Conservation (phyloP, 1,284 basidiomycete species). For the Pholiota adiposa region DNA sequence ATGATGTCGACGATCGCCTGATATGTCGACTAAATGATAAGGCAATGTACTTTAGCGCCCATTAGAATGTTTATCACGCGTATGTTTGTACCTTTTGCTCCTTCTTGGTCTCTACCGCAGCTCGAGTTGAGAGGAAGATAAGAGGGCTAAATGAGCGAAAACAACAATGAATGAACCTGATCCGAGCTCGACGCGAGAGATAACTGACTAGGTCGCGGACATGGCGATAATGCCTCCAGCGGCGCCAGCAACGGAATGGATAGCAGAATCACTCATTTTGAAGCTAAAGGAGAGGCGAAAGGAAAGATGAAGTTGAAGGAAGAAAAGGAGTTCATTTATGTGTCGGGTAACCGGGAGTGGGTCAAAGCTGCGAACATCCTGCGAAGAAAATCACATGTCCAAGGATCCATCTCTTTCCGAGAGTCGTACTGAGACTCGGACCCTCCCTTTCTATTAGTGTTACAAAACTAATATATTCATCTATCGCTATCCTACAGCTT, state of each 20-base stretch:
- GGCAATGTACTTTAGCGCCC: background rate
- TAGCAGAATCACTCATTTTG: conserved; percentile 79
- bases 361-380: conserved; percentile 9
- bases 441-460: background rate
- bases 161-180: conserved; percentile 8
- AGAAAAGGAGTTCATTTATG: conserved; percentile 16
- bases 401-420: background rate
- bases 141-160: conserved; percentile 73
- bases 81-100: conserved; percentile 58
- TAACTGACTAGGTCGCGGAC: conserved; percentile 73
- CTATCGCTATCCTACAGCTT: conserved; percentile 39
- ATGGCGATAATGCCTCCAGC: conserved; percentile 92
- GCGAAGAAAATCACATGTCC: conserved; percentile 33
- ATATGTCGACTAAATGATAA: conserved; percentile 47
- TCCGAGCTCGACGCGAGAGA: conserved; percentile 3
- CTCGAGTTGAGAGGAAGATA: conserved; percentile 90
- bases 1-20: conserved; percentile 77
- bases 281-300: background rate
- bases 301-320: background rate
- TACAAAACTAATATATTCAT: conserved; percentile 6
- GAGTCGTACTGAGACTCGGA: too few species aligned
- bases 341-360: conserved; percentile 25
- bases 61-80: background rate
- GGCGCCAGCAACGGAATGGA: conserved; percentile 91
- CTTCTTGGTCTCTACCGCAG: conserved; percentile 88